phyloP scores from a whole-genome alignment of 1,284 basidiomycete species.

The Dichomitus squalens region DNA sequence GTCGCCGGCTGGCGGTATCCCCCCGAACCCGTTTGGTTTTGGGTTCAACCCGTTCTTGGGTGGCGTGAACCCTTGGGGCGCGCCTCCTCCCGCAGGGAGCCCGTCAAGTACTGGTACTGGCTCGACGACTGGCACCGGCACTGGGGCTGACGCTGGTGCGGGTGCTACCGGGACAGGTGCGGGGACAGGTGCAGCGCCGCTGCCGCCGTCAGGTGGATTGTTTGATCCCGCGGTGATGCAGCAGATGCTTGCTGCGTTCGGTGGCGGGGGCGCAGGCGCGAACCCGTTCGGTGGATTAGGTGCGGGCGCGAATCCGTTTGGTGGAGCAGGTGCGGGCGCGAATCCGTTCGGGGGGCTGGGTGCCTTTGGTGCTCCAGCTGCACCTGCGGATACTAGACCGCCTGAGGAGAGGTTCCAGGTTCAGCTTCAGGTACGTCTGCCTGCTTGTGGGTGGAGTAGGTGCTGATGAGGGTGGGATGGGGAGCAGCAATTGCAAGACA shows the following conservation, averaged over 20 bases:
- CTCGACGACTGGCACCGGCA: conserved; percentile 27
- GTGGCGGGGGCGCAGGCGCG: conserved; percentile 32
- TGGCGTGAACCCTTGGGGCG: conserved; percentile 16
- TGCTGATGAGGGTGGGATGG: background rate
- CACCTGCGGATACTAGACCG: conserved; percentile 67
- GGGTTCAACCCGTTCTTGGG: conserved; percentile 23
- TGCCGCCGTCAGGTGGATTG: conserved; percentile 15
- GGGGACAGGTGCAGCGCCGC: conserved; percentile 20
- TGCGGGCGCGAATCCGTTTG: conserved; percentile 12
- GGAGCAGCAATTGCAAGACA: conserved; percentile 80
- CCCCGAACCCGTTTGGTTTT: conserved; percentile 14
- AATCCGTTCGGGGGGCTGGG: conserved; percentile 36
- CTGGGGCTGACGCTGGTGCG: conserved; percentile 16
- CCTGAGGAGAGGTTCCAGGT: conserved; percentile 90
- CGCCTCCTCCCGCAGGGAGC: conserved; percentile 8
- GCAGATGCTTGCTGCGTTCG: conserved; percentile 43
- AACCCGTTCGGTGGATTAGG: conserved; percentile 28
- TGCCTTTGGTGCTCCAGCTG: conserved; percentile 32
- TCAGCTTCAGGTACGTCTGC: conserved; percentile 66
- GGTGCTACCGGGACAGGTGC: conserved; percentile 22
- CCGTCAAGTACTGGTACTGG: conserved; percentile 13
- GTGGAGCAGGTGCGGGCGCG: conserved; percentile 20
- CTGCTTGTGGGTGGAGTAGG: background rate
- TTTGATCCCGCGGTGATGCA: conserved; percentile 54
- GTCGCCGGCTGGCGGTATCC: background rate